Conservation (phyloP, 192 early-diverging fungal species). For the Cetraspora pellucida region DNA sequence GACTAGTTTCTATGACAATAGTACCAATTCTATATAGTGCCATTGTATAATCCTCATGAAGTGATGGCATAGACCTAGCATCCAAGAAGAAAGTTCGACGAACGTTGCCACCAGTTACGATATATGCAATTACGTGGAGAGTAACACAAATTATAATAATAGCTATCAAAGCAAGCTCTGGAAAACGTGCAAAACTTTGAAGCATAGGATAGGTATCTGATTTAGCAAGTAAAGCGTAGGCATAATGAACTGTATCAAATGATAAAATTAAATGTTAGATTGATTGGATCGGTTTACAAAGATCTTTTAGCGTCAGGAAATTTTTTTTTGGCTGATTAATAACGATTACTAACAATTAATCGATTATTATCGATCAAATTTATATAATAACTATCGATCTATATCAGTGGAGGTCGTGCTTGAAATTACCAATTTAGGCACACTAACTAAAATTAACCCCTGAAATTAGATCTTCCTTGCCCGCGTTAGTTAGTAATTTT, state of each 20-base stretch:
- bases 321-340: no score
- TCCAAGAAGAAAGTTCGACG: constrained; percentile 50
- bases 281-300: neutral
- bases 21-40: constrained; percentile 52
- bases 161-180: constrained; percentile 48
- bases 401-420: no score
- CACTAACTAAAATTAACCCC: no score
- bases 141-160: constrained; percentile 47
- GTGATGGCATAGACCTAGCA: constrained; percentile 40
- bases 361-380: no score
- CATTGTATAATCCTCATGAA: constrained; percentile 48
- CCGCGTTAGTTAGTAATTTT: no score
- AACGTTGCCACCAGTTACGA: constrained; percentile 49
- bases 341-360: no score
- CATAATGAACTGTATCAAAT: constrained; percentile 38
- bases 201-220: constrained; percentile 45
- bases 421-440: no score
- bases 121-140: constrained; percentile 44
- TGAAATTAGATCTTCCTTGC: no score
- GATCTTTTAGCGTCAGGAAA: no score
- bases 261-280: neutral
- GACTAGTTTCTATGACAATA: constrained; percentile 45
- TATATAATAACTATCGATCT: no score
- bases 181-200: constrained; percentile 47
- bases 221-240: constrained; percentile 40